Evolutionary conservation across 2,329 filamentous ascomycete species (phyloP).

Genomic region (Cyanodermella asteris): DNA sequence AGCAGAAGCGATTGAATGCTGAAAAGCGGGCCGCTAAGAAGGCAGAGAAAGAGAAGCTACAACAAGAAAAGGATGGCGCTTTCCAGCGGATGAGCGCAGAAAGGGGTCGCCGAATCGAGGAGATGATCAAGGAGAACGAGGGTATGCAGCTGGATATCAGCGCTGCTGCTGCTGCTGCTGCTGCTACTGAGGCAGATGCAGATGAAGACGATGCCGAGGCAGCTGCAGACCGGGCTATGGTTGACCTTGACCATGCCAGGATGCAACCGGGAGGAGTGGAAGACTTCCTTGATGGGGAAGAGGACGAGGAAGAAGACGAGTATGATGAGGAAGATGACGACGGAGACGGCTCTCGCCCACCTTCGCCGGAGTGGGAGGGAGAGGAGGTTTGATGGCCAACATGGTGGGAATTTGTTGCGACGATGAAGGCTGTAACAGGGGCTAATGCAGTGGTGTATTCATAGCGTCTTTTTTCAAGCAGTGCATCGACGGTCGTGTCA

Average conservation of each 20-base stretch:
- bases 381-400: too few relatives aligned
- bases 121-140: not conserved
- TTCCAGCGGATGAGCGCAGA: not conserved
- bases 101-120: not conserved
- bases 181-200: not conserved
- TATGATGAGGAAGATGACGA: conserved; percentile 4
- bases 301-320: conserved; percentile 4
- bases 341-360: too few relatives aligned
- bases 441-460: too few relatives aligned
- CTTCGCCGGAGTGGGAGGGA: too few relatives aligned
- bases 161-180: too few relatives aligned
- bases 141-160: not conserved
- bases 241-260: conserved; percentile 4
- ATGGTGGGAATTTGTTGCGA: too few relatives aligned
- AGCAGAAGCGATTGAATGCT: not conserved
- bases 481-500: too few relatives aligned
- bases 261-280: conserved; percentile 3
- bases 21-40: not conserved
- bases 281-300: conserved; percentile 2
- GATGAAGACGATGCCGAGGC: conserved; percentile 13
- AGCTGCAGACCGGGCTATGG: conserved; percentile 7
- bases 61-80: too few relatives aligned
- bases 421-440: too few relatives aligned
- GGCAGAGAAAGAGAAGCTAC: conserved; percentile 1
- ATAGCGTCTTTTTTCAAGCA: too few relatives aligned